Evolutionary conservation across 306 rosid species (phyloP).

Genomic region (Cucumis sativus): Cucumber_9930_V3 NC_026655.2:20250001-20250500

Average conservation of each 20-base stretch:
- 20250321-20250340: slow-evolving; percentile 29
- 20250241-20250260: slow-evolving; percentile 82
- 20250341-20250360: background rate
- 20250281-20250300: slow-evolving; percentile 75
- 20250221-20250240: slow-evolving; percentile 57
- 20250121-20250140: background rate
- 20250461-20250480: background rate
- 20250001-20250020: background rate
- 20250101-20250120: background rate
- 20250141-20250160: background rate
- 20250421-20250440: background rate
- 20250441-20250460: background rate
- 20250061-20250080: background rate
- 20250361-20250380: background rate
- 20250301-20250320: slow-evolving; percentile 96
- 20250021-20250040: background rate
- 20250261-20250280: slow-evolving; percentile 84
- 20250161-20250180: background rate
- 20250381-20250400: background rate
- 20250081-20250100: background rate
- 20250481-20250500: background rate
- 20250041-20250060: background rate
- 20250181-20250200: background rate
- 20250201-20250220: background rate
- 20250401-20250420: background rate